phyloP scores from a whole-genome alignment of 2,329 filamentous ascomycete species.

The Elsinoe ampelina region DNA sequence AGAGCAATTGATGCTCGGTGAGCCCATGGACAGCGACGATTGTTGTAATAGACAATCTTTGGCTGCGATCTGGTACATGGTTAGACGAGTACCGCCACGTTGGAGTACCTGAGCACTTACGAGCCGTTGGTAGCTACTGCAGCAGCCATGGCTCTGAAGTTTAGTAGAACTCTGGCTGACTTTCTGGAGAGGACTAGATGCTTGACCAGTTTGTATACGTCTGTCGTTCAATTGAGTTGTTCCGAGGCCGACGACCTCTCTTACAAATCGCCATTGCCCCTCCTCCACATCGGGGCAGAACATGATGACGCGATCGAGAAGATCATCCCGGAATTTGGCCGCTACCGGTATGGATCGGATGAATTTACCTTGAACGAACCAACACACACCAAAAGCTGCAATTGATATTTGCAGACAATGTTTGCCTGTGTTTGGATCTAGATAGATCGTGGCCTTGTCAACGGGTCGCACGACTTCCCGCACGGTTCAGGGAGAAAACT shows the following conservation, averaged over 20 bases:
- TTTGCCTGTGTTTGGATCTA: too few relatives aligned
- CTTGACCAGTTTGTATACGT: not conserved
- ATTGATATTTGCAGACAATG: too few relatives aligned
- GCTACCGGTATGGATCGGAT: too few relatives aligned
- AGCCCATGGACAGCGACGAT: slow-evolving; percentile 60
- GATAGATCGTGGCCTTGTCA: too few relatives aligned
- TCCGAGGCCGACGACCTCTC: too few relatives aligned
- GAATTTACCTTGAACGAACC: too few relatives aligned
- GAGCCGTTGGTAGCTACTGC: slow-evolving; percentile 3
- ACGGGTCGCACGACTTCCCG: too few relatives aligned
- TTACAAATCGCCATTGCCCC: slow-evolving; percentile 9
- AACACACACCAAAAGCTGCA: too few relatives aligned
- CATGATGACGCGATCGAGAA: not conserved
- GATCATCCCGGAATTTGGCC: not conserved
- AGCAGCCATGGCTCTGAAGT: not conserved
- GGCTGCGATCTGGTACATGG: slow-evolving; percentile 17
- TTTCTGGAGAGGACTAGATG: too few relatives aligned
- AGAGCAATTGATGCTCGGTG: slow-evolving; percentile 50
- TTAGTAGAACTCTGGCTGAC: not conserved
- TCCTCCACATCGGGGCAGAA: slow-evolving; percentile 5
- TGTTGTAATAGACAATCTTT: slow-evolving; percentile 61
- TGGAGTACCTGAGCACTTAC: not conserved
- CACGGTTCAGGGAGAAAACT: too few relatives aligned
- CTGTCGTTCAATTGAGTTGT: not conserved
- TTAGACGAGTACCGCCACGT: not conserved